Percentiles rank a stretch among this genome's conserved stretches.
Evolutionary conservation across 768 basidiomycete genomes (phyloP).

Genomic region (Naganishia vaughanmartiniae): DNA sequence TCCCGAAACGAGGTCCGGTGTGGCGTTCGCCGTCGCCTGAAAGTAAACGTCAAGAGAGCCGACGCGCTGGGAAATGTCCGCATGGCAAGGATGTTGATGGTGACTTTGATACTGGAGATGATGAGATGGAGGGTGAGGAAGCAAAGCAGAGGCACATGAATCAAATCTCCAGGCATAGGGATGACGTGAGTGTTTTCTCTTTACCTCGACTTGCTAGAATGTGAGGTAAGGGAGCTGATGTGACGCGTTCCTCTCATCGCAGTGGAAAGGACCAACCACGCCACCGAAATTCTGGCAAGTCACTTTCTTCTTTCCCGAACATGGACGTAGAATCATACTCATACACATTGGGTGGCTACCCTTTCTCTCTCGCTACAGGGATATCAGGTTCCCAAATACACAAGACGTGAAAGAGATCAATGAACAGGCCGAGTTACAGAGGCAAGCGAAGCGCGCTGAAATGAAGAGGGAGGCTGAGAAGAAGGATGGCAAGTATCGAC

Average conservation of each 20-base stretch:
- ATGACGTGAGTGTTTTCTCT: slow-evolving; percentile 16
- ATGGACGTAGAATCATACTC: neutral
- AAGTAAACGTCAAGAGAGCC: slow-evolving; percentile 4
- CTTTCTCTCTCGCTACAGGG: neutral
- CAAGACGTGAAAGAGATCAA: slow-evolving; percentile 11
- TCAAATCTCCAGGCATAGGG: slow-evolving; percentile 21
- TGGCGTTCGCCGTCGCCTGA: slow-evolving; percentile 18
- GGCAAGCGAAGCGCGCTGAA: slow-evolving; percentile 3
- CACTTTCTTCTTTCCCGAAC: neutral
- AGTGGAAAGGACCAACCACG: slow-evolving; percentile 15
- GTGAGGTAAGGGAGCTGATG: neutral
- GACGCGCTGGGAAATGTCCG: slow-evolving; percentile 1
- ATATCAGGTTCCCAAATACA: slow-evolving; percentile 16
- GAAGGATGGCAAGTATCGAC: slow-evolving; percentile 25
- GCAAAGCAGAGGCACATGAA: slow-evolving; percentile 19
- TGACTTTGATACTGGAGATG: neutral
- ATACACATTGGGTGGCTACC: neutral
- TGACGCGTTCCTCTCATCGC: neutral
- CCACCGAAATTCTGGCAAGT: slow-evolving; percentile 19
- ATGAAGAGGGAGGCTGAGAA: slow-evolving; percentile 21
- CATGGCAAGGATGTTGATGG: slow-evolving; percentile 7
- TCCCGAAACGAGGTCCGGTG: slow-evolving; percentile 4
- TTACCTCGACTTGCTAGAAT: neutral
- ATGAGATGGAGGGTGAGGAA: neutral
- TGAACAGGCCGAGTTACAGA: neutral